phyloP scores from a whole-genome alignment of 768 basidiomycete species.

The Pulveroboletus sp. region DNA sequence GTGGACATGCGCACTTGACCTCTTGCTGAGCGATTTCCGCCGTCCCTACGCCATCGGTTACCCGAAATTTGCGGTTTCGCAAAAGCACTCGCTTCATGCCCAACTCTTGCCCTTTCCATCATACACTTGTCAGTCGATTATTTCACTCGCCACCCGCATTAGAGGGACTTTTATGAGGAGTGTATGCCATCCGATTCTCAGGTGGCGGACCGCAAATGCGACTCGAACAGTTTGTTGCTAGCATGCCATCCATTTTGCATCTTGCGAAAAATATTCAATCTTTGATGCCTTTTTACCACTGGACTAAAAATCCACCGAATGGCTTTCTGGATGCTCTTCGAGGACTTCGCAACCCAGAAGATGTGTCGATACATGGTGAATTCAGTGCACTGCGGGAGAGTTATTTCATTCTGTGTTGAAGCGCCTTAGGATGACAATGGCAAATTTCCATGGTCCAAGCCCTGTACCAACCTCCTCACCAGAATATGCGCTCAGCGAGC shows the following conservation, averaged over 20 bases:
- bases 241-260: neutral
- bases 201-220: neutral
- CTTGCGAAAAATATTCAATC: neutral
- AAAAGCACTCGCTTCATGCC: too few species aligned
- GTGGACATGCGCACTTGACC: constrained; percentile 1
- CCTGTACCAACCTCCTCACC: too few species aligned
- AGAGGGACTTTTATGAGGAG: neutral
- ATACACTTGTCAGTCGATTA: neutral
- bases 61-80: neutral
- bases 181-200: neutral
- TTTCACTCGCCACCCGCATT: neutral
- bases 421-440: neutral
- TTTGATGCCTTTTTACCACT: neutral
- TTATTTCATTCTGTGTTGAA: neutral
- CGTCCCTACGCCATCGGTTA: neutral
- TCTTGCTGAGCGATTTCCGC: neutral
- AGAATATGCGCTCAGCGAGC: too few species aligned
- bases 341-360: neutral
- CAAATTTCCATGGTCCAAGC: too few species aligned
- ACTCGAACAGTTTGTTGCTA: neutral
- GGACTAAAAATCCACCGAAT: too few species aligned
- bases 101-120: neutral
- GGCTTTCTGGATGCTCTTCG: neutral
- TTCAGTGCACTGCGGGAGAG: neutral
- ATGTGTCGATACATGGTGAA: neutral